Evolutionary conservation across 768 basidiomycete species (phyloP).

Genomic region (Trametes cinnabarina): DNA sequence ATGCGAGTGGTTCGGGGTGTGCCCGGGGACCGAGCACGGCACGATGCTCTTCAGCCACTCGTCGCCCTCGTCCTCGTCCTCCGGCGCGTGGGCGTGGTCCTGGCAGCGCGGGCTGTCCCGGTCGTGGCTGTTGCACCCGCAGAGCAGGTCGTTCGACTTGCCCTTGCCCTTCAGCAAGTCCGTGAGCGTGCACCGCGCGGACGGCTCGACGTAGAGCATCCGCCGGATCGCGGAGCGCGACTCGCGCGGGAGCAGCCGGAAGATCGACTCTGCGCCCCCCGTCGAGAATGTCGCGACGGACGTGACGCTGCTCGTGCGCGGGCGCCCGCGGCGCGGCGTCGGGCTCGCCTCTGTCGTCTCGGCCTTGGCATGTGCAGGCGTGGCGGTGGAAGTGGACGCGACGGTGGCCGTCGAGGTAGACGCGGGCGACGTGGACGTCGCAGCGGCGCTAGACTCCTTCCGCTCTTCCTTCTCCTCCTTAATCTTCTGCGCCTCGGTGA

Average conservation of each 20-base stretch:
- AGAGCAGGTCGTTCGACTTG: constrained; percentile 73
- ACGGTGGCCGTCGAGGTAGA: constrained; percentile 5
- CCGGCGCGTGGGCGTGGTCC: constrained; percentile 64
- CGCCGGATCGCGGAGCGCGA: constrained; percentile 84
- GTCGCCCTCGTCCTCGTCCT: constrained; percentile 80
- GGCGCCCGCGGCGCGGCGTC: constrained; percentile 21
- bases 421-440: constrained; percentile 1
- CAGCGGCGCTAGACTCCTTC: background rate
- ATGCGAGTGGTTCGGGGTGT: constrained; percentile 58
- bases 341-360: constrained; percentile 12
- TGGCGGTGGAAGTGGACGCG: constrained; percentile 10
- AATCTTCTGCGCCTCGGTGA: constrained; percentile 9
- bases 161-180: constrained; percentile 84
- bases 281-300: constrained; percentile 62
- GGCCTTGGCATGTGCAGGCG: constrained; percentile 7
- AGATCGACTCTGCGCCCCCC: constrained; percentile 88
- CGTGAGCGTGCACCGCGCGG: constrained; percentile 86
- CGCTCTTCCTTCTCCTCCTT: background rate
- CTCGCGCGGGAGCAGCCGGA: constrained; percentile 92
- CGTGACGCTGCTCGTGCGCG: constrained; percentile 33
- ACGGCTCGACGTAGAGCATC: constrained; percentile 92
- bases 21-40: constrained; percentile 57
- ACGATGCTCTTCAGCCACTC: constrained; percentile 80
- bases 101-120: constrained; percentile 48
- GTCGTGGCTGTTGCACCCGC: constrained; percentile 62